Base-by-base conservation (phyloP, 768 basidiomycete species). In the Daedaleopsis sinensis region DNA sequence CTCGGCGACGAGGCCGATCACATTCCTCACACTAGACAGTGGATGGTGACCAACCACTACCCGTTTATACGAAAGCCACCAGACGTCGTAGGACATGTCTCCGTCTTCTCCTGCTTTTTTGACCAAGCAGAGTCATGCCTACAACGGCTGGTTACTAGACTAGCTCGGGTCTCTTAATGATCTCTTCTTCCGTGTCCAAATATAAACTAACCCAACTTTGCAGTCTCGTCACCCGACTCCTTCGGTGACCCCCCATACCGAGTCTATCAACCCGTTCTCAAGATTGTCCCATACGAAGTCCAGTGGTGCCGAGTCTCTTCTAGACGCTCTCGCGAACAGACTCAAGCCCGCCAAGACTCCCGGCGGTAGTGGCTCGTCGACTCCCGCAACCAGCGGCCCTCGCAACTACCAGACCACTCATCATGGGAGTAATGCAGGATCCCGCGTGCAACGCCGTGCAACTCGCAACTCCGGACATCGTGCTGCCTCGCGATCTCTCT, bases 241-340 rank as follows among this genome's bases (percentile, higher is more conserved):
- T 66, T 80, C 60, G 72, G 80, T 59, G 67, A 79, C 60, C 50
- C 76, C 60, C 55, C 74, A 58, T 66, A 69, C 70, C 21, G 89
- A 90, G 66, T 69, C 67, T 7, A 58, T 75, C 18, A 88, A 86
- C 67, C 88, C 88, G 0, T 89, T 91, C 71, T 76, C 81, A 19
- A 83, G 80, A 21, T 68, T 74, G 54, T 61, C 70, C 38, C 60
- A 59, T 27, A 62, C 59, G 51, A 53, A 49, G 16, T 66, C 63
- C 5, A 9, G 58, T 43, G 21, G 55, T 24, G 55, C 52, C 49
- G 59, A 68, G 32, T 62, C 76, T 61, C 59, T 74, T 68, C 57
- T 73, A 19, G 61, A 32, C 27, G 60, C 63, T 5, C 61, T 67
- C n/a, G 50, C 66, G 5, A 58, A 49, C 56, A 60, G 58, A 36